phyloP scores from a whole-genome alignment of 164 flowering plant species.

The Pachysandra terminalis region DNA sequence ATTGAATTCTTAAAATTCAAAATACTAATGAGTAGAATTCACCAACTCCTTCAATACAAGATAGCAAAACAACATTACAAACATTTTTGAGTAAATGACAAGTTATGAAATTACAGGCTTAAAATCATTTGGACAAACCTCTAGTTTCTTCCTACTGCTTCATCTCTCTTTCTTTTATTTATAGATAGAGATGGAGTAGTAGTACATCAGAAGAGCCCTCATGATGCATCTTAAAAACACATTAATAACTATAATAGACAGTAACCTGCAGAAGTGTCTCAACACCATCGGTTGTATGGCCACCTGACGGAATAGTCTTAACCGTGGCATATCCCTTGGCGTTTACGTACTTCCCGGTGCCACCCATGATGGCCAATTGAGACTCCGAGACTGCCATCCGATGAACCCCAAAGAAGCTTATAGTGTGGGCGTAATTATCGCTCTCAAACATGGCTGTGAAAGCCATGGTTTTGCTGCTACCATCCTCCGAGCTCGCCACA shows the following conservation, averaged over 20 bases:
- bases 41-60: no score
- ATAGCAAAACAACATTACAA: no score
- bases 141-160: no score
- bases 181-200: no score
- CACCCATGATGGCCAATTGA: slow-evolving; percentile 70
- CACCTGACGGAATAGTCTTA: slow-evolving; percentile 37
- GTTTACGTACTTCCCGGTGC: slow-evolving; percentile 69
- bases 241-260: slow-evolving; percentile 21
- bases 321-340: slow-evolving; percentile 60
- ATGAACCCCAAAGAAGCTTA: slow-evolving; percentile 70
- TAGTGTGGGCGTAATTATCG: slow-evolving; percentile 38
- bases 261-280: slow-evolving; percentile 27
- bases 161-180: no score
- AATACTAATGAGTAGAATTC: no score
- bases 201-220: no score
- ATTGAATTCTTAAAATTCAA: no score
- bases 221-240: no score
- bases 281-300: slow-evolving; percentile 27
- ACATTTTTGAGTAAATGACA: no score
- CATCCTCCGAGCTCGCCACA: slow-evolving; percentile 61
- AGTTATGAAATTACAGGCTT: no score
- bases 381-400: slow-evolving; percentile 49
- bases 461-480: slow-evolving; percentile 56
- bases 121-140: no score
- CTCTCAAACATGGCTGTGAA: slow-evolving; percentile 58